Percentiles rank a stretch among this genome's conserved stretches.
Evolutionary conservation across 768 basidiomycete genomes (phyloP).

Genomic region (Lepiota venenata): DNA sequence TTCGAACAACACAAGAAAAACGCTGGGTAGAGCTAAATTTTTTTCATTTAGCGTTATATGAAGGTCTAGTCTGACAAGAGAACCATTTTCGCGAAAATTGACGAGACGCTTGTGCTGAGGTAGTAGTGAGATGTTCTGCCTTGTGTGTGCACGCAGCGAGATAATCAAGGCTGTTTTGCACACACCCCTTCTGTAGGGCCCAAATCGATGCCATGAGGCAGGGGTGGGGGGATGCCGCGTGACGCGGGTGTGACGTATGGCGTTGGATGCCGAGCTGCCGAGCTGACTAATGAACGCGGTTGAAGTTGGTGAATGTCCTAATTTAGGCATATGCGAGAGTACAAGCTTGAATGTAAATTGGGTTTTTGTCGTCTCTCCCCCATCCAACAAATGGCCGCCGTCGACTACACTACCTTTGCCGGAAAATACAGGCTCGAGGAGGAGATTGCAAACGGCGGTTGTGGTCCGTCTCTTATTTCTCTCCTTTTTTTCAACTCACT

Average conservation of each 20-base stretch:
- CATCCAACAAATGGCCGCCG: neutral
- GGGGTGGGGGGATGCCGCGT: too few relatives aligned
- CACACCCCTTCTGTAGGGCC: too few relatives aligned
- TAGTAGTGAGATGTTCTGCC: too few relatives aligned
- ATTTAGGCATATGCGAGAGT: neutral
- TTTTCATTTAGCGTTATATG: slow-evolving; percentile 4
- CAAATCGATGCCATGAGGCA: slow-evolving; percentile 1
- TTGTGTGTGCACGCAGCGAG: too few relatives aligned
- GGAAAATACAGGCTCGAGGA: slow-evolving; percentile 78
- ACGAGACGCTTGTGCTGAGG: neutral
- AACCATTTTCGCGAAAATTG: too few relatives aligned
- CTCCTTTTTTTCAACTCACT: neutral
- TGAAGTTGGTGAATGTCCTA: neutral
- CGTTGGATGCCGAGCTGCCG: neutral
- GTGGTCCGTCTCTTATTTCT: slow-evolving; percentile 43
- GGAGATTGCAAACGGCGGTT: slow-evolving; percentile 79
- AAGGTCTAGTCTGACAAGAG: slow-evolving; percentile 5
- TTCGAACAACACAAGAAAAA: neutral
- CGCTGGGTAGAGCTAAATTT: neutral
- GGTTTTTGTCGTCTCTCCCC: neutral
- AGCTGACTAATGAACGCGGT: slow-evolving; percentile 13
- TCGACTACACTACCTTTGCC: slow-evolving; percentile 45
- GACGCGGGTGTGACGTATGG: neutral
- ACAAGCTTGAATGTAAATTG: neutral
- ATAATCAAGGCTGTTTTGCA: too few relatives aligned